These are phyloP conservation scores for Populus euphratica DNA, from an alignment of 345 rosid species.

Conservation along the genomic window DNA sequence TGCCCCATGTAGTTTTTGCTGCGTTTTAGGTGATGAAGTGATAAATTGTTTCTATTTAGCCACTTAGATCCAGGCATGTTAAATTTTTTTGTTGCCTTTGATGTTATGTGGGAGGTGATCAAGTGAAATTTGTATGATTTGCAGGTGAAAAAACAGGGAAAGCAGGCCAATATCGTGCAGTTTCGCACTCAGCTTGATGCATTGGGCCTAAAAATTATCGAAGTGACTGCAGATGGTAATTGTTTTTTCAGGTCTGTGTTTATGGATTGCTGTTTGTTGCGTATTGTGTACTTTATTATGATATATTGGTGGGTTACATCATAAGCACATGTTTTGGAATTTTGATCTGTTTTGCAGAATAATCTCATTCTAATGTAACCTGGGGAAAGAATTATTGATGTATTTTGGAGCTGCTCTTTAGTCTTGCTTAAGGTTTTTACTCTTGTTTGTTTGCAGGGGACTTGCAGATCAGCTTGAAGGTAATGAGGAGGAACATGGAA, in stretches of 20 bases:
- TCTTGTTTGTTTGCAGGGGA: slow-evolving; percentile 52
- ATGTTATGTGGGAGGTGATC: not conserved
- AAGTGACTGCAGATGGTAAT: slow-evolving; percentile 89
- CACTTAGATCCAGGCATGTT: not conserved
- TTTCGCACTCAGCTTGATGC: slow-evolving; percentile 63
- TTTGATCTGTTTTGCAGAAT: too few species aligned
- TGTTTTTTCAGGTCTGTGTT: slow-evolving; percentile 89
- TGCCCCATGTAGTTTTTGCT: not conserved
- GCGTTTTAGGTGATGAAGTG: not conserved
- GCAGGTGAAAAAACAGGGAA: slow-evolving; percentile 70
- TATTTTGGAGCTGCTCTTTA: not conserved
- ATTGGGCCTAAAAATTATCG: slow-evolving; percentile 65
- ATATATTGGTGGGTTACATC: not conserved
- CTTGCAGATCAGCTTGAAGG: slow-evolving; percentile 91
- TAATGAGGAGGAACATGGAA: slow-evolving; percentile 66
- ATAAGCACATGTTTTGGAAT: too few species aligned
- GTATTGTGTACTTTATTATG: not conserved
- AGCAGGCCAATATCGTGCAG: slow-evolving; percentile 57
- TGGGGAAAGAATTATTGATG: not conserved
- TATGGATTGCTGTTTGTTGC: not conserved
- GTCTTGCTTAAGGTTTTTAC: slow-evolving; percentile 27
- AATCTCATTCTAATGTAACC: too few species aligned
- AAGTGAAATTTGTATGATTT: not conserved
- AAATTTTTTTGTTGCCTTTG: not conserved
- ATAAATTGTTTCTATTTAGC: not conserved